Evolutionary conservation across 2,329 filamentous ascomycete genomes (phyloP).

Genomic region (Endocalyx cinctus): DNA sequence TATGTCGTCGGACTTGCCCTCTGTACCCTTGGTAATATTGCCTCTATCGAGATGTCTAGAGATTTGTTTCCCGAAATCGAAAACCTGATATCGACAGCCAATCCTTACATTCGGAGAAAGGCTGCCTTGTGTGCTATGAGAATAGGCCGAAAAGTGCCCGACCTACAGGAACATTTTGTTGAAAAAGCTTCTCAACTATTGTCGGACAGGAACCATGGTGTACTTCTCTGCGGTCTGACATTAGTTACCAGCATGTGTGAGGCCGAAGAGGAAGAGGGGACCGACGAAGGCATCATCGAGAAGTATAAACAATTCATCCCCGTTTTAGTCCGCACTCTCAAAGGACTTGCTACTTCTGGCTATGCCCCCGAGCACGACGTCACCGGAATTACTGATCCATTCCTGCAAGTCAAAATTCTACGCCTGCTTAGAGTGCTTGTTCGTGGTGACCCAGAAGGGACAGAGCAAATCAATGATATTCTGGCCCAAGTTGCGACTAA

Average conservation of each 20-base stretch:
- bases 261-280: constrained; percentile 86
- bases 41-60: constrained; percentile 95
- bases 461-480: constrained; percentile 98
- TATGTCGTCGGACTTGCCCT: constrained; percentile 96
- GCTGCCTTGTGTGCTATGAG: constrained; percentile 98
- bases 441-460: constrained; percentile 79
- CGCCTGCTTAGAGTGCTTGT: constrained; percentile 80
- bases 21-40: constrained; percentile 95
- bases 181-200: constrained; percentile 88
- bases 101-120: constrained; percentile 97
- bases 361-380: constrained; percentile 98
- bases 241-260: constrained; percentile 90
- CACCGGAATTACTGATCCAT: constrained; percentile 95
- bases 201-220: constrained; percentile 92
- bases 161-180: constrained; percentile 93
- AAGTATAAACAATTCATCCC: constrained; percentile 86
- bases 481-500: constrained; percentile 96
- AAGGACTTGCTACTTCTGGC: constrained; percentile 87
- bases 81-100: constrained; percentile 82
- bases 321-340: constrained; percentile 81
- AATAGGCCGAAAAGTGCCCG: constrained; percentile 96
- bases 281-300: constrained; percentile 84
- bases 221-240: constrained; percentile 86
- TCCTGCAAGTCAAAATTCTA: constrained; percentile 94
- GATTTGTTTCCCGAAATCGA: constrained; percentile 97